These are phyloP conservation scores for Peronospora belbahrii DNA, from an alignment of 352 stramenopile genomes.

Conservation along the genomic window DNA sequence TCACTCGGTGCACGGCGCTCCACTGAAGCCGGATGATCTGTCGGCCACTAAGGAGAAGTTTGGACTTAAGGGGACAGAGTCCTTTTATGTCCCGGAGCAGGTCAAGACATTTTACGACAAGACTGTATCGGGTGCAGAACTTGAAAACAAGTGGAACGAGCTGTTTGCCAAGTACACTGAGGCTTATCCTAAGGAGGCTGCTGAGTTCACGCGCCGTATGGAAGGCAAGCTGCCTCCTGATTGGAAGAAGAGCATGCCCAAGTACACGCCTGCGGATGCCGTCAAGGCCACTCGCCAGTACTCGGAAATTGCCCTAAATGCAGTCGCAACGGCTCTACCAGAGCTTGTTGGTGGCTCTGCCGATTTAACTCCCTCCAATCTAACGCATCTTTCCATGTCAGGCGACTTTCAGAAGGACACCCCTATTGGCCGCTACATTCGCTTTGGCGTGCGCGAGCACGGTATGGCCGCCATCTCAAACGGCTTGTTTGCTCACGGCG, in stretches of 20 bases:
- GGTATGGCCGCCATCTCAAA: constrained; percentile 98
- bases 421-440: constrained; percentile 93
- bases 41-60: constrained; percentile 87
- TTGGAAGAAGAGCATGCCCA: constrained; percentile 89
- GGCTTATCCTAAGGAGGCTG: constrained; percentile 87
- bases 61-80: constrained; percentile 88
- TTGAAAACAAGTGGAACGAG: constrained; percentile 86
- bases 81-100: constrained; percentile 91
- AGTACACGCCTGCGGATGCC: constrained; percentile 86
- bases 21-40: constrained; percentile 93
- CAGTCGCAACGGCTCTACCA: constrained; percentile 86
- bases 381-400: constrained; percentile 92
- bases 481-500: constrained; percentile 96
- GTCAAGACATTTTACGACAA: constrained; percentile 90
- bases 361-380: constrained; percentile 97
- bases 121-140: constrained; percentile 57
- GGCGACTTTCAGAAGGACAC: constrained; percentile 97
- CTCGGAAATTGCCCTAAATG: constrained; percentile 94
- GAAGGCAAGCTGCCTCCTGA: constrained; percentile 87
- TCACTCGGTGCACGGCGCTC: constrained; percentile 92
- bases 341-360: constrained; percentile 97
- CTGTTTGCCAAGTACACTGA: constrained; percentile 89
- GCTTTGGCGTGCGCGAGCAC: constrained; percentile 98
- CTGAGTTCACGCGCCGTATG: constrained; percentile 93
- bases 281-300: constrained; percentile 90